Percentiles rank a stretch among this genome's conserved stretches.
phyloP scores from a whole-genome alignment of 352 stramenopile genomes.

The Phytophthora idaei region DNA sequence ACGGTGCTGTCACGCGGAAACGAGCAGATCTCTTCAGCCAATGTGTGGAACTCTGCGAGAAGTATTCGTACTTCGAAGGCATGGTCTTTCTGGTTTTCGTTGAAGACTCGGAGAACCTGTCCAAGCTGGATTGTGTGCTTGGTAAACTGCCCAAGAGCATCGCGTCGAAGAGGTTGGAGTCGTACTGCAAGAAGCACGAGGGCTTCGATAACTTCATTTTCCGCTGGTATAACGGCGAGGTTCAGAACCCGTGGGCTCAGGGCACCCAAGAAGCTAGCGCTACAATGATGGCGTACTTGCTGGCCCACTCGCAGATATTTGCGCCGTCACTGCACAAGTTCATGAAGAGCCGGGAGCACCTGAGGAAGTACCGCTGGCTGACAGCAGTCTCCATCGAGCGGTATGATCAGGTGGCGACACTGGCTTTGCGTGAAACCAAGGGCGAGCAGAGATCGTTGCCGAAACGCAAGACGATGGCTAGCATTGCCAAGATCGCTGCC shows the following conservation, averaged over 20 bases:
- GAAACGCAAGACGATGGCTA: constrained; percentile 78
- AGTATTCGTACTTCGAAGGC: constrained; percentile 82
- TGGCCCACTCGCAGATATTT: constrained; percentile 68
- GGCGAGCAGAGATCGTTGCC: constrained; percentile 56
- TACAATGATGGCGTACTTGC: constrained; percentile 66
- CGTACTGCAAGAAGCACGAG: constrained; percentile 63
- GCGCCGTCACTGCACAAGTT: constrained; percentile 65
- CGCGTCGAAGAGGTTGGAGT: constrained; percentile 64
- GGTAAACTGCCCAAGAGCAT: constrained; percentile 57
- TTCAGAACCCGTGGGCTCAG: constrained; percentile 69
- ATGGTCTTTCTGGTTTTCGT: constrained; percentile 78
- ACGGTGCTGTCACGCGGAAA: constrained; percentile 42
- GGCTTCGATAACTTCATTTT: constrained; percentile 73
- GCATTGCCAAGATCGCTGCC: constrained; percentile 81
- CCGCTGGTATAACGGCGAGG: constrained; percentile 79
- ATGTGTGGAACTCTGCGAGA: constrained; percentile 68
- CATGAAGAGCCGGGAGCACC: constrained; percentile 57
- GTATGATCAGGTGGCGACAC: constrained; percentile 61
- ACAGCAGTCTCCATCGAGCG: constrained; percentile 68
- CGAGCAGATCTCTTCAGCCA: constrained; percentile 57
- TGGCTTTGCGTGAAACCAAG: constrained; percentile 63
- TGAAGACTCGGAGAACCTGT: constrained; percentile 64
- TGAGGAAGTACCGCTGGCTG: constrained; percentile 71
- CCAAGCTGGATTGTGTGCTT: constrained; percentile 76
- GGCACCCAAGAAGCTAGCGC: constrained; percentile 16